Base-by-base conservation (phyloP, 1,284 basidiomycete species). In the Polyporus tsugae region DNA sequence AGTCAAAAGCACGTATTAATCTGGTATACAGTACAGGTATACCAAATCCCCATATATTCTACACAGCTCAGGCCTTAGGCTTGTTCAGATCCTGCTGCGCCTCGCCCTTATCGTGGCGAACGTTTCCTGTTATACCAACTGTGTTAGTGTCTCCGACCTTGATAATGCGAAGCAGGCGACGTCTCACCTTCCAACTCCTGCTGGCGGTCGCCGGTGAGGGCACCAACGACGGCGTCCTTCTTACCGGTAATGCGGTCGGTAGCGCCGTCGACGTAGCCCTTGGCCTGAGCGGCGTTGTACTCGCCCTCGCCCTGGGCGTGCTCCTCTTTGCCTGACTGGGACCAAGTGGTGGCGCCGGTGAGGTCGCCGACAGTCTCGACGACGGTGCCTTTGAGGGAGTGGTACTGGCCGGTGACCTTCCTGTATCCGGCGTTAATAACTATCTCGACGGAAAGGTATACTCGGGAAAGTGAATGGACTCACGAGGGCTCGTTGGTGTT, bases 291-390 rank as follows among this genome's bases (percentile, higher is more conserved):
- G 41, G 85, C 85, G 17, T 86, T 85, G 76, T 85, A 82, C 74
- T 91, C 89, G 11, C 83, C 82, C 78, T 93, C 91, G 61, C 92
- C 92, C 67, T 82, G 77, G 53, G 83, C 82, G 75, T 93, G 92
- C 75, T 91, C 89, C 70, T 93, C 82, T 70, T 87, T 87, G n/a
- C 91, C 91, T 42, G 87, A 80, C 70, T 85, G 77, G 74, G 82
- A 72, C 88, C 86, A 89, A 6, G 81, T 76, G 60, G 79, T 72
- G 9, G 81, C 76, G 22, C 88, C 87, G 52, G 83, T 84, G 60
- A 84, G 29, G 70, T 89, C 82, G 63, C 89, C 88, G 65, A 86
- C 76, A 79, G 82, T 77, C 81, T 93, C 90, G 73, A 91, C 87
- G 65, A 79, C 78, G 62, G 80, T 85, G 17, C 92, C 92, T 81